phyloP scores from a whole-genome alignment of 441 rosid species.

The Raphanus hybrid region DNA sequence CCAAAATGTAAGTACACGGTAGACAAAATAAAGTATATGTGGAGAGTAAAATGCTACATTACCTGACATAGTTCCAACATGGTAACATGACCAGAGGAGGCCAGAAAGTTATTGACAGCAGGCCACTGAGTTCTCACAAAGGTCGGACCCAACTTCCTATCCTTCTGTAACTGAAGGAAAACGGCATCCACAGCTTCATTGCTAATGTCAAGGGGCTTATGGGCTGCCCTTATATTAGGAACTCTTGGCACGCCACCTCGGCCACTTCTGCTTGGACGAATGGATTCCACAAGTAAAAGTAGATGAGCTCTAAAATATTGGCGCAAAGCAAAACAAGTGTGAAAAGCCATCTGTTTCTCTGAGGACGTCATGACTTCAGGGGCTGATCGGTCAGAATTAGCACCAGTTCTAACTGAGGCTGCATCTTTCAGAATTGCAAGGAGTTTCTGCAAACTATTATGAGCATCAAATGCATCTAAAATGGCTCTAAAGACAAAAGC shows the following conservation, averaged over 20 bases:
- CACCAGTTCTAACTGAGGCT: slow-evolving; percentile 93
- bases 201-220: slow-evolving; percentile 96
- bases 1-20: slow-evolving; percentile 33
- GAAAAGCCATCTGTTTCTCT: slow-evolving; percentile 96
- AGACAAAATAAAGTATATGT: slow-evolving; percentile 20
- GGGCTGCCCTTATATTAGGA: slow-evolving; percentile 84
- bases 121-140: slow-evolving; percentile 92
- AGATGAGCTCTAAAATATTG: slow-evolving; percentile 99
- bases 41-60: slow-evolving; percentile 20
- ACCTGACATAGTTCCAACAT: slow-evolving; percentile 99
- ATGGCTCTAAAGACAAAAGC: slow-evolving; percentile 97
- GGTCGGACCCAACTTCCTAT: slow-evolving; percentile 90
- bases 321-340: slow-evolving; percentile 91
- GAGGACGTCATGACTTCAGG: slow-evolving; percentile 88
- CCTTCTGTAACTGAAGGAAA: slow-evolving; percentile 91
- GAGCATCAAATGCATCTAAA: slow-evolving; percentile 95
- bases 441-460: slow-evolving; percentile 86
- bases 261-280: slow-evolving; percentile 85
- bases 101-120: slow-evolving; percentile 80
- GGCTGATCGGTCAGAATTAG: slow-evolving; percentile 85
- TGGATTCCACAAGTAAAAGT: slow-evolving; percentile 85
- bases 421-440: slow-evolving; percentile 83
- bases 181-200: slow-evolving; percentile 97
- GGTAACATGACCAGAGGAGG: slow-evolving; percentile 85
- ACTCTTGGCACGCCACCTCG: slow-evolving; percentile 74